phyloP scores from a whole-genome alignment of 2,329 filamentous ascomycete genomes.

The Fusarium nanum region DNA sequence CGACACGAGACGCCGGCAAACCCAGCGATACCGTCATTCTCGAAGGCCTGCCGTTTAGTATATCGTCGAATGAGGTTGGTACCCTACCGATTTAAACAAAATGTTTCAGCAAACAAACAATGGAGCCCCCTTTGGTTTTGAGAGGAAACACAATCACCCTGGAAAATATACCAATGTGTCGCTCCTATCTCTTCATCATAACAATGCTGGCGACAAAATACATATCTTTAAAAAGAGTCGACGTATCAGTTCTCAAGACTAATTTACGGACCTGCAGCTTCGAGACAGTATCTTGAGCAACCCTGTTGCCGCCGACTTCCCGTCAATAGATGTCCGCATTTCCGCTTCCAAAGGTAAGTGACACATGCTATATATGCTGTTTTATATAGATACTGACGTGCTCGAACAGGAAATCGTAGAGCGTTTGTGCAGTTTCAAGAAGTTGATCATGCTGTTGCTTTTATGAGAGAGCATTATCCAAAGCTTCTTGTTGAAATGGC shows the following conservation, averaged over 20 bases:
- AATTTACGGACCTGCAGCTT: constrained; percentile 48
- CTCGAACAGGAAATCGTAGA: constrained; percentile 52
- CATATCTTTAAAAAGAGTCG: constrained; percentile 21
- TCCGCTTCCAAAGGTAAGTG: constrained; percentile 51
- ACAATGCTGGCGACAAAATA: constrained; percentile 13
- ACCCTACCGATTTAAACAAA: constrained; percentile 39
- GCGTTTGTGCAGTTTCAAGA: constrained; percentile 58
- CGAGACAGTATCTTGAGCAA: constrained; percentile 52
- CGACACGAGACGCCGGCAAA: constrained; percentile 53
- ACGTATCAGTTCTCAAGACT: constrained; percentile 43
- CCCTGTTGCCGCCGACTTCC: constrained; percentile 52
- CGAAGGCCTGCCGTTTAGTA: constrained; percentile 63
- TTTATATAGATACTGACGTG: constrained; percentile 25
- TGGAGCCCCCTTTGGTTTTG: constrained; percentile 13
- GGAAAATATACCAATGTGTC: background rate
- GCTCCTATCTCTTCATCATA: constrained; percentile 10
- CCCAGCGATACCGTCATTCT: constrained; percentile 66
- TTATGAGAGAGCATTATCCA: constrained; percentile 58
- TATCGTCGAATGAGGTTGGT: constrained; percentile 65
- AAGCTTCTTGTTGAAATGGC: constrained; percentile 53
- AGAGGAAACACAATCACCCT: constrained; percentile 20
- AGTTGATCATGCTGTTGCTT: constrained; percentile 54
- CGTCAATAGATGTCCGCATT: constrained; percentile 55
- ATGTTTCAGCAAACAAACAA: constrained; percentile 14
- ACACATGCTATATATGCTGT: background rate